phyloP scores from a whole-genome alignment of 306 rosid genomes.

The Lithocarpus polystachyus region DNA sequence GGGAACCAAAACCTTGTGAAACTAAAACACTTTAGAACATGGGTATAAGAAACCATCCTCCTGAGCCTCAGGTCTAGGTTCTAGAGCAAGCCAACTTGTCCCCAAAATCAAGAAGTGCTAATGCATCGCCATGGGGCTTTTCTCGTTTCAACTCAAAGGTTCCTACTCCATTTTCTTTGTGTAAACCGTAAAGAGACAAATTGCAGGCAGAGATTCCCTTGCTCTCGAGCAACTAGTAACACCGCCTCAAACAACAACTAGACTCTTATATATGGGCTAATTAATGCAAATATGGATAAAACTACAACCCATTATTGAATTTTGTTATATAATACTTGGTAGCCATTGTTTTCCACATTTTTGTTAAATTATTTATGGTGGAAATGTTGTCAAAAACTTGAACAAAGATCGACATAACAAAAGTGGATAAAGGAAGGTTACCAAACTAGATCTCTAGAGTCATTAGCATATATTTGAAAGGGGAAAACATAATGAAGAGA shows the following conservation, averaged over 20 bases:
- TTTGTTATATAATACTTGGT: not conserved
- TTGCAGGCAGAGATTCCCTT: not conserved
- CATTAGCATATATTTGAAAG: too few relatives aligned
- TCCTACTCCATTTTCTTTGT: conserved; percentile 13
- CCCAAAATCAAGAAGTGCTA: conserved; percentile 40
- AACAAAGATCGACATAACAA: too few relatives aligned
- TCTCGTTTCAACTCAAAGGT: conserved; percentile 41
- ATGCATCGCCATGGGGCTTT: conserved; percentile 19
- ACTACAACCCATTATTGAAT: not conserved
- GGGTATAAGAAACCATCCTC: conserved; percentile 79
- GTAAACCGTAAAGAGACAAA: conserved; percentile 13
- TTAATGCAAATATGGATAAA: not conserved
- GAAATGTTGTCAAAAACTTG: not conserved
- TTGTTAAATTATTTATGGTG: not conserved
- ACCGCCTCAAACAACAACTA: not conserved
- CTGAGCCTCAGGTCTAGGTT: conserved; percentile 60
- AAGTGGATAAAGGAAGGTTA: not conserved
- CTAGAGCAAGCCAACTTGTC: conserved; percentile 73
- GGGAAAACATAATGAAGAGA: too few relatives aligned
- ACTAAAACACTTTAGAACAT: too few relatives aligned
- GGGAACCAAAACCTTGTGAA: too few relatives aligned
- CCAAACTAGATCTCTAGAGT: too few relatives aligned
- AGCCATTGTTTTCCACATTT: not conserved
- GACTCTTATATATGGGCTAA: not conserved
- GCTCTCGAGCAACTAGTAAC: not conserved